These are phyloP conservation scores for Lecanoromycetidae sp. DNA, from an alignment of 2,329 filamentous ascomycete species.

Conservation along the genomic window DNA sequence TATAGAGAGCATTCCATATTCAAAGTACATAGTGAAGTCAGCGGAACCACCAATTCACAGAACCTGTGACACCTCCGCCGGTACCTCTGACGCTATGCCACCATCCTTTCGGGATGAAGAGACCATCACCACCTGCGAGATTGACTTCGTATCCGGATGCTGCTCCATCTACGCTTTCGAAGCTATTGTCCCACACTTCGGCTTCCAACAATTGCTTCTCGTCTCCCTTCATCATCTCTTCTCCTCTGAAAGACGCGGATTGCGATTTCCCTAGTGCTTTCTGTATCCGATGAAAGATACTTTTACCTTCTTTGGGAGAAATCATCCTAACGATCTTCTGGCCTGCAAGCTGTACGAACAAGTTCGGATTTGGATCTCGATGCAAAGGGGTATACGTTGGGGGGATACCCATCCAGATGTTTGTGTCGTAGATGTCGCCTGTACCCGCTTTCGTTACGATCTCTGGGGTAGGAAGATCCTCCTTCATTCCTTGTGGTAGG, in stretches of 20 bases:
- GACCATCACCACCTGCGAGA: slow-evolving; percentile 53
- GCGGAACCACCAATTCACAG: slow-evolving; percentile 72
- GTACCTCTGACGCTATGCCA: slow-evolving; percentile 71
- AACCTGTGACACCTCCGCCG: slow-evolving; percentile 45
- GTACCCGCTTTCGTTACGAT: slow-evolving; percentile 53
- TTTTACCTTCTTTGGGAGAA: slow-evolving; percentile 49
- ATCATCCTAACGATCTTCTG: slow-evolving; percentile 63
- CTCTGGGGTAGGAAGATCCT: slow-evolving; percentile 56
- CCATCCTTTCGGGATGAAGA: slow-evolving; percentile 75
- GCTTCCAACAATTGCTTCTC: slow-evolving; percentile 56
- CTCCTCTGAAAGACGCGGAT: slow-evolving; percentile 50
- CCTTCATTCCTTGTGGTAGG: slow-evolving; percentile 50
- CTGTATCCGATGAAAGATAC: slow-evolving; percentile 48
- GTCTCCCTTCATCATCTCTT: slow-evolving; percentile 81
- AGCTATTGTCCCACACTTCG: slow-evolving; percentile 52
- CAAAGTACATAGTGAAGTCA: no score
- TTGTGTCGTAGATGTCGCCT: slow-evolving; percentile 77
- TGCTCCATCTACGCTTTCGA: slow-evolving; percentile 20
- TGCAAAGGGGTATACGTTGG: slow-evolving; percentile 87
- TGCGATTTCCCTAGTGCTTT: slow-evolving; percentile 23
- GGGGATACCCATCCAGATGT: slow-evolving; percentile 75
- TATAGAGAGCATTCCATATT: no score
- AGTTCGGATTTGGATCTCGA: slow-evolving; percentile 83
- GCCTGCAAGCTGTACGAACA: slow-evolving; percentile 73
- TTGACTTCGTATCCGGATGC: slow-evolving; percentile 37